These are phyloP conservation scores for Chaetothyriales sp. DNA, from an alignment of 2,329 filamentous ascomycete genomes.

Conservation along the genomic window DNA sequence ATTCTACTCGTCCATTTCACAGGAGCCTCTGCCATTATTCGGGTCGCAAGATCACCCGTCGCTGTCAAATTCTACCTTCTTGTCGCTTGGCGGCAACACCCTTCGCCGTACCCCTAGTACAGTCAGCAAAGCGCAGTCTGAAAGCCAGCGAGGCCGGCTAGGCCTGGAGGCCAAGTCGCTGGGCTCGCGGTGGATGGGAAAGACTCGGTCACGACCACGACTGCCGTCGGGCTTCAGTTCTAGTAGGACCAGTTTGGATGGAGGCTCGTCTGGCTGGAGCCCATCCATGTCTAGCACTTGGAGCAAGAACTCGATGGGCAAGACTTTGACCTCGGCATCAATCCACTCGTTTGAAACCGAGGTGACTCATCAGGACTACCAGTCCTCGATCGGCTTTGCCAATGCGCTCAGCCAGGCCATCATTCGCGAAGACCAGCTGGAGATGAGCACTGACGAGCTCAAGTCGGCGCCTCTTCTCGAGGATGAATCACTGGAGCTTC, in stretches of 20 bases:
- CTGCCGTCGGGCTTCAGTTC: constrained; percentile 71
- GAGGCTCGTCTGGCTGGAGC: constrained; percentile 79
- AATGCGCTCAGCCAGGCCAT: constrained; percentile 94
- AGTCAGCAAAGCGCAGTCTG: constrained; percentile 82
- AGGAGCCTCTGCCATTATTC: constrained; percentile 72
- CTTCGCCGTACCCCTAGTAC: constrained; percentile 79
- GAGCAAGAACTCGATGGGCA: constrained; percentile 85
- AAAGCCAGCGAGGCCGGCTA: constrained; percentile 54
- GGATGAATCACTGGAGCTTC: constrained; percentile 80
- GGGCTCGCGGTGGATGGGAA: constrained; percentile 64
- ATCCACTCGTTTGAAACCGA: constrained; percentile 76
- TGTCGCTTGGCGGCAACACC: constrained; percentile 51
- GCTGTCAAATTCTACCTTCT: constrained; percentile 43
- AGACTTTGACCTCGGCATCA: constrained; percentile 80
- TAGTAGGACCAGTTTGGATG: constrained; percentile 86
- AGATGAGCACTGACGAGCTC: constrained; percentile 39
- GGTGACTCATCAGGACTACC: constrained; percentile 52
- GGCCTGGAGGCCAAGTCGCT: constrained; percentile 48
- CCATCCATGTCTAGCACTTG: constrained; percentile 83
- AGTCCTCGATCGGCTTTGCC: constrained; percentile 93
- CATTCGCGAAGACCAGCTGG: constrained; percentile 66
- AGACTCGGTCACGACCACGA: constrained; percentile 67
- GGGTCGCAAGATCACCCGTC: constrained; percentile 42
- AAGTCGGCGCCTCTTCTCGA: constrained; percentile 57
- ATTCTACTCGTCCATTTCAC: constrained; percentile 79